Percentiles rank a stretch among this genome's conserved stretches.
phyloP scores from a whole-genome alignment of 2,329 filamentous ascomycete species.

The Lasiodiplodia citricola region DNA sequence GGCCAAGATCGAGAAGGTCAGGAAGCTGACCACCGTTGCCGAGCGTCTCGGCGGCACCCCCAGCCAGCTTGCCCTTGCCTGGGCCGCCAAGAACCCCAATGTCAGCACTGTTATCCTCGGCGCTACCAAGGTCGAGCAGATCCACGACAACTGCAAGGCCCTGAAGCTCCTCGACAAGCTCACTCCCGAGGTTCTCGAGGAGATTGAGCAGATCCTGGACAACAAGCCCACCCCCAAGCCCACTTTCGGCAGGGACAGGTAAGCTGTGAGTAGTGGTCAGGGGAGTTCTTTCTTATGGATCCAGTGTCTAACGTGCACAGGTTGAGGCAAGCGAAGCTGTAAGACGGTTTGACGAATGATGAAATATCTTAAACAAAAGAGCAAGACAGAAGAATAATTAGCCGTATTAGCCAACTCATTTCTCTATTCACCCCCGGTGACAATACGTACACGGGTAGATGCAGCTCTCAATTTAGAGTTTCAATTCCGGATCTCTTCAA shows the following conservation, averaged over 20 bases:
- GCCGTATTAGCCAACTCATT: neutral
- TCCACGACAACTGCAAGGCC: conserved; percentile 56
- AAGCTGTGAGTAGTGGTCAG: conserved; percentile 19
- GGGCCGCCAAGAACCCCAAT: conserved; percentile 64
- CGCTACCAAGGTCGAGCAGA: conserved; percentile 56
- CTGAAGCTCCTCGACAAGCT: conserved; percentile 49
- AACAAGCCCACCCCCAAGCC: conserved; percentile 43
- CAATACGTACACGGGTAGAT: neutral
- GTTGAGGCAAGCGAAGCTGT: conserved; percentile 14
- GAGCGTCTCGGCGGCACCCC: conserved; percentile 55
- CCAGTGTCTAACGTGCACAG: neutral
- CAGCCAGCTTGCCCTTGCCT: conserved; percentile 63
- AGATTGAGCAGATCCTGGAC: conserved; percentile 46
- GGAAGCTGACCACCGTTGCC: conserved; percentile 57
- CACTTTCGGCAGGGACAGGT: conserved; percentile 30
- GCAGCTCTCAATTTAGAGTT: neutral
- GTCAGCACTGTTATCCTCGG: conserved; percentile 64
- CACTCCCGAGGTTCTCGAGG: conserved; percentile 46
- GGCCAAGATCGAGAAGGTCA: conserved; percentile 63
- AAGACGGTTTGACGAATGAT: neutral
- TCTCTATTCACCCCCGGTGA: neutral
- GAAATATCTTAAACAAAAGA: neutral
- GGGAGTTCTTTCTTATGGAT: neutral
- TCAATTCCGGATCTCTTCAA: too few species aligned
- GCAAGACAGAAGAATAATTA: neutral